Evolutionary conservation across 1,284 basidiomycete species (phyloP), one percentile per base, ranked within the genome.

Genomic region (Ceratorhiza oryzae-sativae): DNA sequence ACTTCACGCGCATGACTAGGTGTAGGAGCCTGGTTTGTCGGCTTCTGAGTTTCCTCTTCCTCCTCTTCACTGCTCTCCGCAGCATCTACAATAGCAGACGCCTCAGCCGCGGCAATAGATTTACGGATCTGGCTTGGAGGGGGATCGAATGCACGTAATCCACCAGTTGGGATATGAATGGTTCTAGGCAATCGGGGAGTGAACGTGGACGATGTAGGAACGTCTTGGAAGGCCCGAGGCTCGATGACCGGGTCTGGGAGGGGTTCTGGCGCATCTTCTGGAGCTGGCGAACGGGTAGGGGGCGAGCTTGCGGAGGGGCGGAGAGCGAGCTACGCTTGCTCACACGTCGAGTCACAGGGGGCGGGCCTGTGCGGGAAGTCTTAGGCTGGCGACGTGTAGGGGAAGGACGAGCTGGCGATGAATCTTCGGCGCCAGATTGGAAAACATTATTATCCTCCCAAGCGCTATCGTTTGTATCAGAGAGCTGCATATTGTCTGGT

Each of bases 161-260:
- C 67, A 10, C 67, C 67, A 58, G 55, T 30, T 30, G 67, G 67
- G 10, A 59, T 34, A 27, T 55, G 48, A 5, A 71, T 53, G 41
- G 48, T 58, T 9, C 51, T 46, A 39, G 71, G 60, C 39, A 74
- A 53, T 8, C 62, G 58, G 5, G 74, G 74, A 27, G 65, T 58
- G 51, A 75, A 75, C 4, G 68, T 58, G 5, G 60, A 30, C 34
- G 74, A 67, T n/a, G 61, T 59, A 34, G 74, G 74, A 5, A 71
- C 71, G 25, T 65, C 41, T 15, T 61, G 67, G 46, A 71, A 62
- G 15, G 70, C 34, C 25, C 90, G 85, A 0, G 91, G 90, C 45
- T 65, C 61, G 27, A 65, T 49, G 5, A 51, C 27, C 13, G 55
- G 53, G 8, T 58, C 55, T 32, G 53, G 41, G 41, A 59, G 36